Evolutionary conservation across 495 filamentous ascomycete genomes (phyloP), one percentile per base, ranked within the genome.

Genomic region (Trichoderma parareesei): DNA sequence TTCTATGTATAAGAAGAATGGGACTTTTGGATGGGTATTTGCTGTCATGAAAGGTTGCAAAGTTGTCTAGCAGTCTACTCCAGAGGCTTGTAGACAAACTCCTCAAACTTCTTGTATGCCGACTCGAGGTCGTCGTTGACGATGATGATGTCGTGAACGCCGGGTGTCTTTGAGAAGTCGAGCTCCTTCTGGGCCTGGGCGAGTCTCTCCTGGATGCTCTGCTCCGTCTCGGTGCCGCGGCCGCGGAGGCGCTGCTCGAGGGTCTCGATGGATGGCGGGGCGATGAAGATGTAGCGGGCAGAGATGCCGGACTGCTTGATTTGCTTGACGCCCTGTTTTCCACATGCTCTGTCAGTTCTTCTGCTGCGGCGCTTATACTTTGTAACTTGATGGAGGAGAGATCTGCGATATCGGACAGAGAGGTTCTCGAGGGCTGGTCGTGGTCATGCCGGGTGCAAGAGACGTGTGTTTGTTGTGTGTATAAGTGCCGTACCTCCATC

Each of bases 101-200:
- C 84, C 73, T 87, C 85, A 60, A 97, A 74, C 75, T 96, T 89
- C 67, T 75, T 74, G 77, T 91, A 97, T 3, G 94, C 91, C 69
- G 75, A 86, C 65, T 97, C 91, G 67, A 97, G 73, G 70, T 96
- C 85, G 74, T 95, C 89, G 71, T 98, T 98, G 42, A 97, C 87
- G 66, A 98, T 86, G 63, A 91, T 86, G 76, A 85, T 85, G 69
- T 97, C 94, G 75, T 94, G 90, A 10, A 87, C 86, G 16, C 89
- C 92, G 0, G 84, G 81, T 14, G 82, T 82, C 70, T 88, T 82
- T 16, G 92, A 80, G 73, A 85, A 97, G 67, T 88, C 90, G 62
- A 97, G 81, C 81, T 98, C 94, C 62, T 83, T 82, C 76, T 84
- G 83, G 2, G 93, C 94, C 74, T 94, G 92, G 18, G 81, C 73